Conservation (phyloP, 768 basidiomycete species). For the Hypsizygus marmoreus region DNA sequence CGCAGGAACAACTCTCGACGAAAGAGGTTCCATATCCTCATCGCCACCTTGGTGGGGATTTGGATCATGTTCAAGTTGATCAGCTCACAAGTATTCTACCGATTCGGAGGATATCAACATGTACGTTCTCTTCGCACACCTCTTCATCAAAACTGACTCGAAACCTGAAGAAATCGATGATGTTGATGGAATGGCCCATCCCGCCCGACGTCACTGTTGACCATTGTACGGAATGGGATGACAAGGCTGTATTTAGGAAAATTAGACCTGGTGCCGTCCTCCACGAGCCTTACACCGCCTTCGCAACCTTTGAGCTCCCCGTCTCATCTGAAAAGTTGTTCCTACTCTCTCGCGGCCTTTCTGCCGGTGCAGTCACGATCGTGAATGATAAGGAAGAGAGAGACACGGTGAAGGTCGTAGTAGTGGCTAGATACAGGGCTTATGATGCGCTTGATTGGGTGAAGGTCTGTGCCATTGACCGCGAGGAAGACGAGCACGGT, state of each 20-base stretch:
- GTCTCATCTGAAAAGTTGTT: conserved; percentile 27
- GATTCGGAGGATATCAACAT: background rate
- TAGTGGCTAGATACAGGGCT: conserved; percentile 24
- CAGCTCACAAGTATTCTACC: background rate
- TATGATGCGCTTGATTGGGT: conserved; percentile 21
- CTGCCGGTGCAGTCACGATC: conserved; percentile 26
- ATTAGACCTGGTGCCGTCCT: too few species aligned
- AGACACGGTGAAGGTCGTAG: conserved; percentile 23
- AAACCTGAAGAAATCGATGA: too few species aligned
- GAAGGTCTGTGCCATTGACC: conserved; percentile 28
- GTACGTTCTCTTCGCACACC: too few species aligned
- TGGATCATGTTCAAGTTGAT: conserved; percentile 2
- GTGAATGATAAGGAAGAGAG: conserved; percentile 20
- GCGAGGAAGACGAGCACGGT: conserved; percentile 27
- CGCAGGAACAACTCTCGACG: background rate
- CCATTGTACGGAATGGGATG: conserved; percentile 18
- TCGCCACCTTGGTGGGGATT: background rate
- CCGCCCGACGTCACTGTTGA: conserved; percentile 19
- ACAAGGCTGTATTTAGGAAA: too few species aligned
- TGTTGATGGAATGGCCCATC: conserved; percentile 12
- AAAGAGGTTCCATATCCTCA: background rate
- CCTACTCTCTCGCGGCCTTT: conserved; percentile 29
- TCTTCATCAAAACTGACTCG: too few species aligned
- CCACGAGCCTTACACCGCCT: conserved; percentile 5
- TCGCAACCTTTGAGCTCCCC: conserved; percentile 25